Base-by-base conservation (phyloP, 306 rosid species). In the Glycyrrhiza uralensis region DNA sequence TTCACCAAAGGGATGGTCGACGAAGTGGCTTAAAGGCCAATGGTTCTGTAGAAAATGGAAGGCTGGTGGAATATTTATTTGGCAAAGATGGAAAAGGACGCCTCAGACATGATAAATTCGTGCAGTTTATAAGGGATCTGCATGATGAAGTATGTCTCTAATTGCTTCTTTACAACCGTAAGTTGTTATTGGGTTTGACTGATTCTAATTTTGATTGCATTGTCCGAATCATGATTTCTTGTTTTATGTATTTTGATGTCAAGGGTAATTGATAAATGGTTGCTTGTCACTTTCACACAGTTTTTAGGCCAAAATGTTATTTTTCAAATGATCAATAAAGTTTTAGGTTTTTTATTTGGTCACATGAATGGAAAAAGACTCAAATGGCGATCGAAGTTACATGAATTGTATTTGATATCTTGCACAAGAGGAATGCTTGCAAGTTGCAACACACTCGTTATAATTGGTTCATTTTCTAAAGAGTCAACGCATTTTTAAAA, bases 11-110 rank as follows among this genome's bases (percentile, higher is more conserved):
- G 71, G 76, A 77, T 80, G 93, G 96, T 74, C 80, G 6, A 62
- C 87, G 84, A 59, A 46, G 71, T 75, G 87, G 89, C 52, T 65
- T 85, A 30, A 86, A 85, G 67, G 75, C 54, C 55, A 45, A 62
- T 33, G 90, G 83, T 69, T 82, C 88, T 56, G 93, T 90, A 32
- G 97, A 87, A 52, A 81, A 90, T 80, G 98, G 98, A 64, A 95
- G 96, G 42, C 74, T 93, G 51, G 81, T 93, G 80, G 93, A 81
- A 75, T 84, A 62, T 79, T 93, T 93, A 76, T 93, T 93, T 62
- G 93, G 92, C 57, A 30, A 88, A 82, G 90, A 90, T 36, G 97
- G 96, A 68, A 87, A 76, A 1, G 74, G 56, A 44, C 32, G 79
- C 61, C 97, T 93, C 63, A 82, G 55, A 45, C 82, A 70, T 69